Base-by-base conservation (phyloP, 805 yeast species). In the Blastobotrys attinorum region DNA sequence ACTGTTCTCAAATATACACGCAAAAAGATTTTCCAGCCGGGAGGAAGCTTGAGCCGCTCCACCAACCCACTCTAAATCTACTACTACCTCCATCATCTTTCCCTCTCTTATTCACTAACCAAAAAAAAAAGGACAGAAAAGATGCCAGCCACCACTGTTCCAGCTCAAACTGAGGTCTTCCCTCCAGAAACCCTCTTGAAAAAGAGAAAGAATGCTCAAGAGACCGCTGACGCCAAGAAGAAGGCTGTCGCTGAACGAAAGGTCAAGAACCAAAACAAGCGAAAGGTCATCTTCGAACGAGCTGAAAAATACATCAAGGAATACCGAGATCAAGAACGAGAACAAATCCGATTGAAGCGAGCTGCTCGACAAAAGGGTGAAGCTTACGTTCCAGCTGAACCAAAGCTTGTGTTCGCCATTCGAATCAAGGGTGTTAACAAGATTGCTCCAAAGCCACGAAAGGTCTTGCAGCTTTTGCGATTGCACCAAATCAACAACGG, bases 381-480 rank as follows among this genome's bases (percentile, higher is more conserved):
- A 65, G 85, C 81, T 87, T 89, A 81, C 78, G 86, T 81, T 56
- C 81, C 79, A 76, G 96, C 95, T 71, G 90, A 89, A 80, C 79
- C 81, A 66, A 88, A 86, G 75, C 83, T 89, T 66, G 95, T 86
- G 58, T 87, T 89, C 71, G 95, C 89, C 66, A 80, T 89, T 72
- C 87, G 97, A 83, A 89, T 89, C 82, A 89, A 89, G 90, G 97
- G 97, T 89, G 86, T 89, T 72, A 84, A 77, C 89, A 89, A 88
- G 83, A 87, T 89, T 64, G 85, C 96, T 67, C 96, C 97, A 67
- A 89, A 89, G 83, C 96, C 96, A 81, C 88, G 96, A 85, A 89
- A 89, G 85, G 95, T 89, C 64, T 70, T 81, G 67, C 87, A 81
- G 70, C 73, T 81, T 63, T 72, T 81, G 66, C 77, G 88, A 73